These are phyloP conservation scores for Venturia aucupariae DNA, from an alignment of 2,329 filamentous ascomycete genomes.

Conservation along the genomic window DNA sequence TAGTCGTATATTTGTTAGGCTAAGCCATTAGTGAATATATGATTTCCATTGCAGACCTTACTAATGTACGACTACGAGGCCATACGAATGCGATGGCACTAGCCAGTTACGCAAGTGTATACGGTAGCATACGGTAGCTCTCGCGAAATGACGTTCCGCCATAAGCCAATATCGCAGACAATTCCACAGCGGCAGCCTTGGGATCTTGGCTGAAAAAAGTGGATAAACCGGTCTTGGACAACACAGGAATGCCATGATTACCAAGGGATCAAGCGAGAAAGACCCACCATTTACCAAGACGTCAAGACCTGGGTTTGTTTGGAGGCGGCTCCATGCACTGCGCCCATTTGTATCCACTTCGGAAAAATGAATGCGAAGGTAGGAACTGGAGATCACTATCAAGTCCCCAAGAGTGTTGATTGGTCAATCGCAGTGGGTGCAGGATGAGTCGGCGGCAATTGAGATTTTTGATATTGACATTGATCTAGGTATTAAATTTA, in stretches of 20 bases:
- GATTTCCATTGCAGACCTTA: too few species aligned
- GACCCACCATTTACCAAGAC: background rate
- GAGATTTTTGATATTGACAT: background rate
- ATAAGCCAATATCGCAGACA: background rate
- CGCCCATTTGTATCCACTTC: background rate
- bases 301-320: background rate
- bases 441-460: background rate
- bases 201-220: background rate
- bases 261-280: background rate
- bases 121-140: background rate
- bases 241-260: background rate
- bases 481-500: background rate
- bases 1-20: too few species aligned
- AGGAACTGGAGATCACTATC: background rate
- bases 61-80: too few species aligned
- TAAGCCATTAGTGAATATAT: too few species aligned
- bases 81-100: too few species aligned
- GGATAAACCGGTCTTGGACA: background rate
- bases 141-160: background rate
- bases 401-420: background rate
- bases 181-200: background rate
- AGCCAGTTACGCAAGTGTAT: too few species aligned
- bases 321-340: background rate
- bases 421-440: background rate
- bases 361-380: background rate